Base-by-base conservation (phyloP, 176 grass and related monocot species). In the Carex cristatella region DNA sequence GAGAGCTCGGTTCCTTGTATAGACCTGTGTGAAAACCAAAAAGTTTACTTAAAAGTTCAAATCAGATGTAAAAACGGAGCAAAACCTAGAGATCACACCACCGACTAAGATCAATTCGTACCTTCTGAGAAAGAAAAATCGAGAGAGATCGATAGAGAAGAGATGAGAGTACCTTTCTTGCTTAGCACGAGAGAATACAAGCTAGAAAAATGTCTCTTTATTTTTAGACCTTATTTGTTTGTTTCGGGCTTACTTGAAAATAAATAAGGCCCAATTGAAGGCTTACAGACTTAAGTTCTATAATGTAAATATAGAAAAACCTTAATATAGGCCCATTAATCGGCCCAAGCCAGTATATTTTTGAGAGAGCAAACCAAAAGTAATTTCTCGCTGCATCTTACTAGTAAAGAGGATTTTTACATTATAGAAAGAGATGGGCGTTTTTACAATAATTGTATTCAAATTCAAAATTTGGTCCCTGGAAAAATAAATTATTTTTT, bases 131-230 rank as follows among this genome's bases (percentile, higher is more conserved):
- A 38, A 32, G 65, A 69, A 18, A 68, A 83, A 53, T 54, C 46
- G 81, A 67, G 65, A 67, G 15, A 40, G 44, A 68, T 5, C 5
- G 30, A 51, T 30, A 83, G 40, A 4, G 10, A 51, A 11, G 48
- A 51, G 48, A 51, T 51, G 30, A 33, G 31, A 42, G 35, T 37
- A 53, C 63, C 63, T 83, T 83, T 83, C 81, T 83, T 83, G 81
- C 9, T 68, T 37, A 55, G 63, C 81, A 83, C 63, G 81, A 49
- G 33, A 69, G 66, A 38, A 18, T 40, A 40, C 38, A 67, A 68
- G 23, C 16, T 2, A 4, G 13, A 46, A 48, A 1, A 2, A 18
- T 42, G 0, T 4, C 11, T 16, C 27, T 54, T 11, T 31, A 30
- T 49, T 32, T 14, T 54, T 30, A 10, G 73, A 51, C 73, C 73